phyloP scores from a whole-genome alignment of 345 rosid species.

The Jatropha curcas region DNA sequence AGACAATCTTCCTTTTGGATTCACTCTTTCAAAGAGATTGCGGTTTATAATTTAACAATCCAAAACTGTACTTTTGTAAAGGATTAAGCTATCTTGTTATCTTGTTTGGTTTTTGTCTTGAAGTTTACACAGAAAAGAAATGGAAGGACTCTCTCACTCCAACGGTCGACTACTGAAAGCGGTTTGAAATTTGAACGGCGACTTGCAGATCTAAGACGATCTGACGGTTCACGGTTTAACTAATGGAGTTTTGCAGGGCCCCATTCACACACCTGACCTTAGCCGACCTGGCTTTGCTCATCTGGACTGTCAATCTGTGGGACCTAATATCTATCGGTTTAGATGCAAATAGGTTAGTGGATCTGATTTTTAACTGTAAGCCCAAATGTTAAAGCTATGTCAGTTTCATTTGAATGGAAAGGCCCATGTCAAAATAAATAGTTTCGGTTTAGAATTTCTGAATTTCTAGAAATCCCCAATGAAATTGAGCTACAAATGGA shows the following conservation, averaged over 20 bases:
- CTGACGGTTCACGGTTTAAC: slow-evolving; percentile 12
- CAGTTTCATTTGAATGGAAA: too few species aligned
- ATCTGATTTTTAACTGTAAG: too few species aligned
- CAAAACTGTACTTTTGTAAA: too few species aligned
- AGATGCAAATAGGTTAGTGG: too few species aligned
- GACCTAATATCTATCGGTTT: too few species aligned
- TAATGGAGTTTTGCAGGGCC: slow-evolving; percentile 6
- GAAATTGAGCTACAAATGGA: too few species aligned
- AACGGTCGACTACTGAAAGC: slow-evolving; percentile 40
- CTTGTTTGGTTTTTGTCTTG: not conserved
- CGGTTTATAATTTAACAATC: slow-evolving; percentile 6
- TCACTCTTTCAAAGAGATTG: not conserved
- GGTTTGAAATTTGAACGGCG: slow-evolving; percentile 45
- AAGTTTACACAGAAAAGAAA: not conserved
- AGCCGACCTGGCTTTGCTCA: not conserved
- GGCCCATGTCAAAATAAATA: too few species aligned
- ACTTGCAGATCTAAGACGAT: slow-evolving; percentile 4
- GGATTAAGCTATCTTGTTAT: not conserved
- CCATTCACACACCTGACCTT: not conserved
- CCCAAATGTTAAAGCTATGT: too few species aligned
- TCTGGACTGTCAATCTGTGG: too few species aligned
- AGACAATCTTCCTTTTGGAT: not conserved
- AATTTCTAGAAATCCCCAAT: too few species aligned
- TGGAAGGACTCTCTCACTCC: not conserved
- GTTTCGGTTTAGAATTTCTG: too few species aligned